A percentile compares a stretch with the other conserved stretches of the same genome.
phyloP scores from a whole-genome alignment of 306 rosid genomes.

The Quercus parvula region DNA sequence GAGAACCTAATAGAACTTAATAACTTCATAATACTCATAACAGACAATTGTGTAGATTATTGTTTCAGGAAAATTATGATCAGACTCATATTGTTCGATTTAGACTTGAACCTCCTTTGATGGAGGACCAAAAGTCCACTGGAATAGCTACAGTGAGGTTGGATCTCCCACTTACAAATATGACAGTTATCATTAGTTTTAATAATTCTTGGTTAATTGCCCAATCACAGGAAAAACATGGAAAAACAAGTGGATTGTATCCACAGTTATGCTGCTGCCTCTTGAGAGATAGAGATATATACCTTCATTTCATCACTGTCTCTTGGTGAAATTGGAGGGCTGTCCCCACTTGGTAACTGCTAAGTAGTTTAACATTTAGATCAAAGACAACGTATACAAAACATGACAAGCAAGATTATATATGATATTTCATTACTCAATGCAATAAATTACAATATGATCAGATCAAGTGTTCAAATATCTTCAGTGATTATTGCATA shows the following conservation, averaged over 20 bases:
- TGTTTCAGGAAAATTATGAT: background rate
- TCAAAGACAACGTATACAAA: constrained; percentile 23
- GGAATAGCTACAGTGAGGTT: background rate
- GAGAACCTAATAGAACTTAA: no score
- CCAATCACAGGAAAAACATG: background rate
- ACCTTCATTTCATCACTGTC: constrained; percentile 78
- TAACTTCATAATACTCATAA: no score
- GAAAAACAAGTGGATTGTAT: background rate
- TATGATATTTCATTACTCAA: background rate
- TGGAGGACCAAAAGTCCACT: background rate
- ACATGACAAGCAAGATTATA: constrained; percentile 6
- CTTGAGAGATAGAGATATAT: constrained; percentile 16
- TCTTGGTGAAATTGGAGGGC: constrained; percentile 67
- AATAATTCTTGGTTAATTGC: background rate
- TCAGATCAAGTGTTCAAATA: background rate
- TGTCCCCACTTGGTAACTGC: constrained; percentile 44
- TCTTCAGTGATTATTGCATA: background rate
- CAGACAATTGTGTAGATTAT: no score
- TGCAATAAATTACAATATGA: constrained; percentile 7
- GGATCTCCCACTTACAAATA: background rate
- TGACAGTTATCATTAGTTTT: background rate
- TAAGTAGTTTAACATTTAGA: constrained; percentile 22
- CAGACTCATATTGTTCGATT: background rate
- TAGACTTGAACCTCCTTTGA: background rate
- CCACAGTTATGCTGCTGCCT: background rate